Conservation (phyloP, 306 rosid species). For the Dicorynia guianensis region DNA sequence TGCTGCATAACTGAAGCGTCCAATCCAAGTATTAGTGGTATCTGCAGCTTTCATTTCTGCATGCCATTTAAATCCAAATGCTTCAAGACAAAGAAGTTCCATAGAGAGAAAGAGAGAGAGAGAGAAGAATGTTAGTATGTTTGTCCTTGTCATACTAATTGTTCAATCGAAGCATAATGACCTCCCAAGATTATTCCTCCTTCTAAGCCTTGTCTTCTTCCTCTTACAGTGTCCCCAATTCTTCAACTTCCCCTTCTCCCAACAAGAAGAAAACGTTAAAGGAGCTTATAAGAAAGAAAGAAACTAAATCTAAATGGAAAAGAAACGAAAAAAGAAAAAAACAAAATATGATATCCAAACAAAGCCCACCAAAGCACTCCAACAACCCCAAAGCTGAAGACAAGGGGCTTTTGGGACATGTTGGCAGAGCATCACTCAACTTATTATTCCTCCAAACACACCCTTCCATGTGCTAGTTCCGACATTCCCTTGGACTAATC, state of each 20-base stretch:
- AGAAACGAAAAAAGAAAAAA: conserved; percentile 36
- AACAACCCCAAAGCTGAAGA: conserved; percentile 46
- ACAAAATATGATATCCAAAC: conserved; percentile 5
- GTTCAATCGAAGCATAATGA: conserved; percentile 66
- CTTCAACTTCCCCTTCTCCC: conserved; percentile 50
- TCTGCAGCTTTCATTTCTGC: conserved; percentile 80
- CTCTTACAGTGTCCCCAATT: conserved; percentile 56
- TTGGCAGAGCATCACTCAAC: conserved; percentile 63
- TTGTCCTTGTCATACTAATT: conserved; percentile 74
- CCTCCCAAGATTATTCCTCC: conserved; percentile 58
- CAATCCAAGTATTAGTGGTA: conserved; percentile 51
- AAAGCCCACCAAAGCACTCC: conserved; percentile 28
- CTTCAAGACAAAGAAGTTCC: conserved; percentile 67
- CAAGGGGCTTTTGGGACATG: conserved; percentile 55
- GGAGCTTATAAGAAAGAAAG: conserved; percentile 11
- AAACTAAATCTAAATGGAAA: conserved; percentile 26
- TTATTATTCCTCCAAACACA: conserved; percentile 84
- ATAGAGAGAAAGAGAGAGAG: conserved; percentile 41
- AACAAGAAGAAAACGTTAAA: conserved; percentile 52
- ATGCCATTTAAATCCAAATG: conserved; percentile 76
- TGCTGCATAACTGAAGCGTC: conserved; percentile 65
- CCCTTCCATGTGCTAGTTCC: conserved; percentile 82
- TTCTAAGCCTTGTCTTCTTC: conserved; percentile 51
- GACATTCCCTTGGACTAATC: conserved; percentile 80
- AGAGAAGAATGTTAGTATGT: conserved; percentile 70